Base-by-base conservation (phyloP, 2,329 filamentous ascomycete species). In the Fusarium bactridioides region DNA sequence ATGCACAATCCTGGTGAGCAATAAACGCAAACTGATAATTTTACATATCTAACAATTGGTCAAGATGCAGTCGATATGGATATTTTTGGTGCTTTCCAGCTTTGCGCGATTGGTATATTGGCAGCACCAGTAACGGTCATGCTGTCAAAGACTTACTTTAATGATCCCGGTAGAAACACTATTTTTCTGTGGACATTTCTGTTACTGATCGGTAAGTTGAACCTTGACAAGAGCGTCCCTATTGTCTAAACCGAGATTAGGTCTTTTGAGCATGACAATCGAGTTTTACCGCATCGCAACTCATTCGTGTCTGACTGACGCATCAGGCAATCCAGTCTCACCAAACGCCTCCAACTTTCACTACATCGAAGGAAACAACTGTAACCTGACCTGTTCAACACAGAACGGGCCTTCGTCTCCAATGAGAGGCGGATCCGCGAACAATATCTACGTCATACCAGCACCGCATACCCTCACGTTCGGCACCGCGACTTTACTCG, bases 101-200 rank as follows among this genome's bases (percentile, higher is more conserved):
- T 92, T 1, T 92, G 90, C 65, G 85, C 90, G 0, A 90, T 93
- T 41, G 90, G 89, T 18, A 89, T 92, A 21, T 74, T 93, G 8
- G 88, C 89, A 3, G 90, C 88, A 8, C 91, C 90, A 0, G 84
- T 90, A 0, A 91, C 90, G 0, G 89, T 90, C 27, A 84, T 86
- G 68, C 78, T 90, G 47, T 92, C 90, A 4, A 80, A 80, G 21
- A 92, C 90, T 0, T 92, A 92, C 76, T 92, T 91, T 76, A 84
- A 89, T 58, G 86, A 88, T 27, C 88, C 88, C 0, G 90, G 90
- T 5, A 84, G 90, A 40, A 91, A 92, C 69, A 86, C 88, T 48
- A 91, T 93, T 60, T 92, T 92, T 72, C 38, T 91, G 1, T 93
- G 91, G 90, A 90, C 89, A 1, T 83, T 84, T 8, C 80, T 92